A percentile compares a stretch with the other conserved stretches of the same genome.
Conservation (phyloP, 371 early-diverging fungal species). For the Syncephalis fuscata region DNA sequence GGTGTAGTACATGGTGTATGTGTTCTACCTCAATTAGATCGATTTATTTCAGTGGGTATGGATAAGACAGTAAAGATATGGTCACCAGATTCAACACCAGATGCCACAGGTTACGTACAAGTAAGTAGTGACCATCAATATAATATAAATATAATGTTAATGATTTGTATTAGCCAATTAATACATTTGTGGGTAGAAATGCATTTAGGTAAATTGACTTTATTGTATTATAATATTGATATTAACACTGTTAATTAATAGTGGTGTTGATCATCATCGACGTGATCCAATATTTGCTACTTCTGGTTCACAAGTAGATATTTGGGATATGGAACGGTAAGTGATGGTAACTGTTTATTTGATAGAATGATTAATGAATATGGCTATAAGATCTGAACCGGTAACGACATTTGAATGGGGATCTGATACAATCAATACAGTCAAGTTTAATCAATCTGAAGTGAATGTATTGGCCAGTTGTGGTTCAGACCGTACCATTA, state of each 20-base stretch:
- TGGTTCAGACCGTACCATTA: conserved; percentile 83
- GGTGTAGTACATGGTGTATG: conserved; percentile 10
- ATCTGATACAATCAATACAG: conserved; percentile 80
- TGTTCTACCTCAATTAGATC: conserved; percentile 2
- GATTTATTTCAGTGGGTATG: conserved; percentile 10
- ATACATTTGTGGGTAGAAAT: conserved; percentile 58
- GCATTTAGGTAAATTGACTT: conserved; percentile 30
- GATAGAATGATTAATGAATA: neutral
- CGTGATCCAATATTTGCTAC: conserved; percentile 72
- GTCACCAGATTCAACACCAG: conserved; percentile 3
- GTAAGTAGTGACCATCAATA: neutral
- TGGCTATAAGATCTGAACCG: conserved; percentile 46
- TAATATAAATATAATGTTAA: conserved; percentile 3
- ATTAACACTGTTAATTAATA: conserved; percentile 5
- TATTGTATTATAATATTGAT: neutral
- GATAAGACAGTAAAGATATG: conserved; percentile 13
- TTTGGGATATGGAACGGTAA: conserved; percentile 78
- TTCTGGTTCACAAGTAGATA: conserved; percentile 59
- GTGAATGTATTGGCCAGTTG: conserved; percentile 75
- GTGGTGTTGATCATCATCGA: conserved; percentile 70
- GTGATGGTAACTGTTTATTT: neutral
- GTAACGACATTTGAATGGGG: conserved; percentile 77
- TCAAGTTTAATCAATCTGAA: conserved; percentile 91
- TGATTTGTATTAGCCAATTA: conserved; percentile 18
- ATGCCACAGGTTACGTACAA: too few species aligned